phyloP scores from a whole-genome alignment of 805 yeast genomes.

The Zygoascus bituminiphila region DNA sequence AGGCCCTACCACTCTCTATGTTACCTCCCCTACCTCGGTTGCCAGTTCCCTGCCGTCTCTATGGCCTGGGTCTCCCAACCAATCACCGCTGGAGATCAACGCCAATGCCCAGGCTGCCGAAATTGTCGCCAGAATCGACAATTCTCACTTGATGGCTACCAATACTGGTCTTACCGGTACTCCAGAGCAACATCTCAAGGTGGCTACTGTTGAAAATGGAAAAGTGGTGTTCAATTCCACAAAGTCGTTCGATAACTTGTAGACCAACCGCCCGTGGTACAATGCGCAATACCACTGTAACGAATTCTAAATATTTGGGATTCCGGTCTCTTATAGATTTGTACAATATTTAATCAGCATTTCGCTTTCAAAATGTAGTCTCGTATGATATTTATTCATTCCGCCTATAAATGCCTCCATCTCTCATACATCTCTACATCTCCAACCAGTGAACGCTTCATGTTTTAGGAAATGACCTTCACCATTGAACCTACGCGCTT shows the following conservation, averaged over 20 bases:
- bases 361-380: no score
- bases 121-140: not conserved
- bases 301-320: no score
- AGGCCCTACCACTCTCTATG: conserved; percentile 16
- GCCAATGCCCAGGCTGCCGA: not conserved
- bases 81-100: not conserved
- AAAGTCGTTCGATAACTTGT: conserved; percentile 13
- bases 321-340: no score
- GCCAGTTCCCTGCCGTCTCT: not conserved
- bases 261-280: no score
- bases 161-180: conserved; percentile 13
- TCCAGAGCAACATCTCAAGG: conserved; percentile 22
- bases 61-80: not conserved
- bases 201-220: conserved; percentile 25
- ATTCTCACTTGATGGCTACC: not conserved
- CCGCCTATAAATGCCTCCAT: no score
- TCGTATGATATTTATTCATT: no score
- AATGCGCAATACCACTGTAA: no score
- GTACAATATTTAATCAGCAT: no score
- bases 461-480: no score
- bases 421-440: no score
- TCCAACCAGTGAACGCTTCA: no score
- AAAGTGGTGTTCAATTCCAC: conserved; percentile 23
- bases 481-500: no score
- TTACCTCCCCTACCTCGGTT: conserved; percentile 8